Base-by-base conservation (phyloP, 192 early-diverging fungal species). In the Entomortierella parvispora region DNA sequence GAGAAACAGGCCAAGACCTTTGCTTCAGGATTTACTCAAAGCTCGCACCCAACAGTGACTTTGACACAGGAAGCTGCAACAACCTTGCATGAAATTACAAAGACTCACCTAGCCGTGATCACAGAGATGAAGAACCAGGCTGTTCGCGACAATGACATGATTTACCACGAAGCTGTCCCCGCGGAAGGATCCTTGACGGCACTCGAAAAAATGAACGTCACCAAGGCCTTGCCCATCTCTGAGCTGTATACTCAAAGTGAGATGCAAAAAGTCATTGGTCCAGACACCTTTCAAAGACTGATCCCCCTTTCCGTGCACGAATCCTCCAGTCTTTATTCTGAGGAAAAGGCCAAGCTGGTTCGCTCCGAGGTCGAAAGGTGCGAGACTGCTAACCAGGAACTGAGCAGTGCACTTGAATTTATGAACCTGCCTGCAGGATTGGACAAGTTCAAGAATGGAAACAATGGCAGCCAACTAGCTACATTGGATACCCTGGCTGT, bases 291-390 rank as follows among this genome's bases (percentile, higher is more conserved):
- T 65, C 80, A 86, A 34, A 81, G 86, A 22, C 86, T 99, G 47
- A 91, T 99, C 31, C 97, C 97, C 1, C 82, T 99, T 46, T 86
- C 89, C n/a, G 94, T 99, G 1, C 96, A 97, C 78, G 95, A 98
- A 82, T 90, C 93, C 44, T 87, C 96, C 15, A 94, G 93, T 25
- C 58, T 98, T 62, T 99, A 99, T 66, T 96, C 95, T 23, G 97
- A 98, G 72, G 95, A 97, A 75, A 95, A 97, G 82, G 96, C 95
- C 20, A 95, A 96, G 82, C 65, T 99, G 34, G 85, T 97, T 8
- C 90, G 97, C 25, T 76, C 84, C 23, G 93, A 96, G 53, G 87
- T 89, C 23, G 95, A 91, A 62, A 82, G 86, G 64, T 92, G 91
- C 31, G 93, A 94, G 49, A 66, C 90, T 7, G 92, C 95, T 7